A percentile compares a stretch with the other conserved stretches of the same genome.
Conservation (phyloP, 306 rosid species). For the Mucuna pruriens region DNA sequence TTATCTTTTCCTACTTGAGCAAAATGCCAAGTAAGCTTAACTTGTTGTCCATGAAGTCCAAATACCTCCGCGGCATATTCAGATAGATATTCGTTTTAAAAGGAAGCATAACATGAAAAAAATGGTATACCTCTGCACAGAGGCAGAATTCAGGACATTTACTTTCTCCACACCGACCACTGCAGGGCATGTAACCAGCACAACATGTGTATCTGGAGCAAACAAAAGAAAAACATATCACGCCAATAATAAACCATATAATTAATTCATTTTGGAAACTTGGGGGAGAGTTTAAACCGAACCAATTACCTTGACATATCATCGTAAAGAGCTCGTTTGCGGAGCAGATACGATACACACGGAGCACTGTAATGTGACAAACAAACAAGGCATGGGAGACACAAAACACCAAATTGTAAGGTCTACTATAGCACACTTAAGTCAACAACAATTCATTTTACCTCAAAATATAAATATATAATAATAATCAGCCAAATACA, state of each 20-base stretch:
- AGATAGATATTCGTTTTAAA: neutral
- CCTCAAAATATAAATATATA: neutral
- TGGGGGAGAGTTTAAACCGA: neutral
- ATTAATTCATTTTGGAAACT: neutral
- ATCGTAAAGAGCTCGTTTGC: slow-evolving; percentile 82
- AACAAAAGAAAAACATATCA: slow-evolving; percentile 30
- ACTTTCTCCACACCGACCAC: slow-evolving; percentile 94
- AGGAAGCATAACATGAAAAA: neutral
- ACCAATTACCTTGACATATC: slow-evolving; percentile 79
- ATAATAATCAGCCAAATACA: neutral
- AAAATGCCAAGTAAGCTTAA: too few species aligned
- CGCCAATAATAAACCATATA: neutral
- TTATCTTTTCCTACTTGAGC: neutral
- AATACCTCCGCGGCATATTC: neutral
- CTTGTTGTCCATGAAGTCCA: too few species aligned
- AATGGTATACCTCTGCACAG: slow-evolving; percentile 63
- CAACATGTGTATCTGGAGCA: slow-evolving; percentile 74
- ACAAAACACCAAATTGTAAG: neutral
- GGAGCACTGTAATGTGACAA: slow-evolving; percentile 69
- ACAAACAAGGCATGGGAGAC: neutral
- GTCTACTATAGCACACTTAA: too few species aligned
- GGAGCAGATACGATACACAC: slow-evolving; percentile 81
- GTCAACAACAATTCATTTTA: neutral
- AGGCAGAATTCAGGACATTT: slow-evolving; percentile 87
- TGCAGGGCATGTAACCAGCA: slow-evolving; percentile 95